Base-by-base conservation (phyloP, 495 filamentous ascomycete genomes). In the Hamigera avellanea region DNA sequence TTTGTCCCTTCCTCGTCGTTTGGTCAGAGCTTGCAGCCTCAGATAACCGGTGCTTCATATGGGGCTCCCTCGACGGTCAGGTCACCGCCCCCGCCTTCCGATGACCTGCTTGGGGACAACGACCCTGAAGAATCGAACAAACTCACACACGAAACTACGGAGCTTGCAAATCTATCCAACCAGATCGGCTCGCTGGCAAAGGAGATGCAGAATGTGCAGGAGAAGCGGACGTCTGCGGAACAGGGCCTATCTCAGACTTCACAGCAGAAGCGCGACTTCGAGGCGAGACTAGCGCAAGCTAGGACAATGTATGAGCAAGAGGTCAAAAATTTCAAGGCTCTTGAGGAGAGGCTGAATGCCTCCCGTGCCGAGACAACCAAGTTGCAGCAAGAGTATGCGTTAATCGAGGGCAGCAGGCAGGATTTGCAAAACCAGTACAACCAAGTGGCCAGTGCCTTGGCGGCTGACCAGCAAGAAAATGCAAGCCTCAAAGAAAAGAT, bases 121-220 rank as follows among this genome's bases (percentile, higher is more conserved):
- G 91, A 96, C 40, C 84, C 85, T 2, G 88, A 95, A 53, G 73
- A 87, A 33, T 86, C 76, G 52, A 93, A 82, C 53, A 89, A 81
- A 50, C 60, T 96, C 32, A 88, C 78, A 0, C 78, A 76, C 40
- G 91, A 98, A 56, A 91, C 86, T 3, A 79, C 81, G 1, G 91
- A 98, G 50, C 69, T 96, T n/a, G 91, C 87, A 19, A 98, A 98
- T 49, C 60, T 98, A 37, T 95, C 87, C 5, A 96, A 94, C 54
- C 89, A 96, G 55, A 82, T 98, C 39, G 79, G 86, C 5, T 84
- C 78, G 6, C 59, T 98, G 38, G 77, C 86, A 1, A 91, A 82
- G 55, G 86, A 98, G 65, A 94, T 94, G 73, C 82, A 91, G 54
- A 85, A 85, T 40, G 78, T 94, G 3, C 87, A 93, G 50, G 73